These are phyloP conservation scores for Leccinum truebloodii DNA, from an alignment of 768 basidiomycete genomes.

Conservation along the genomic window DNA sequence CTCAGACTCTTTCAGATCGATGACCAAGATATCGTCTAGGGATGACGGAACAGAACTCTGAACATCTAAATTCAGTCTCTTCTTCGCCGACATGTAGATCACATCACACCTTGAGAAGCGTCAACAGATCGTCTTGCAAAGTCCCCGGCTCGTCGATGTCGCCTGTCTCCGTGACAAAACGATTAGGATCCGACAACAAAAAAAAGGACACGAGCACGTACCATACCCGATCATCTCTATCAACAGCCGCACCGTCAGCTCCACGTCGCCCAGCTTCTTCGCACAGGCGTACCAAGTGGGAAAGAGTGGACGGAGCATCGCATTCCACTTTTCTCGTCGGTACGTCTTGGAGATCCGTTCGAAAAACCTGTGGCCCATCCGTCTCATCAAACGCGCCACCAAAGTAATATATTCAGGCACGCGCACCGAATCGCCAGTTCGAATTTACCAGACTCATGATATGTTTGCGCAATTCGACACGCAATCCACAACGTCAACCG, in stretches of 20 bases:
- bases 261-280: constrained; percentile 73
- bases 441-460: constrained; percentile 76
- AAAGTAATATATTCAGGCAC: background rate
- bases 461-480: constrained; percentile 85
- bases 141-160: constrained; percentile 42
- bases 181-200: background rate
- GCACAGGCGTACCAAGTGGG: constrained; percentile 83
- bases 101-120: no score
- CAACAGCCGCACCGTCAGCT: constrained; percentile 71
- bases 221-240: constrained; percentile 84
- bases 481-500: constrained; percentile 91
- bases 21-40: constrained; percentile 53
- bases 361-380: constrained; percentile 63
- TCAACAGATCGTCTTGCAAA: no score
- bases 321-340: constrained; percentile 78
- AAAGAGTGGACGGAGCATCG: constrained; percentile 73
- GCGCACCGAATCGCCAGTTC: constrained; percentile 82
- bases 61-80: background rate
- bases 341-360: constrained; percentile 91
- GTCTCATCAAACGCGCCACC: background rate
- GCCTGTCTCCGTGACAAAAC: constrained; percentile 28
- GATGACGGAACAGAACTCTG: constrained; percentile 55
- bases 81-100: no score
- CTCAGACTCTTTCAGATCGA: constrained; percentile 64
- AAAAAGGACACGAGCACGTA: constrained; percentile 30